These are phyloP conservation scores for Wilcoxina mikolae DNA, from an alignment of 495 filamentous ascomycete genomes.

Conservation along the genomic window DNA sequence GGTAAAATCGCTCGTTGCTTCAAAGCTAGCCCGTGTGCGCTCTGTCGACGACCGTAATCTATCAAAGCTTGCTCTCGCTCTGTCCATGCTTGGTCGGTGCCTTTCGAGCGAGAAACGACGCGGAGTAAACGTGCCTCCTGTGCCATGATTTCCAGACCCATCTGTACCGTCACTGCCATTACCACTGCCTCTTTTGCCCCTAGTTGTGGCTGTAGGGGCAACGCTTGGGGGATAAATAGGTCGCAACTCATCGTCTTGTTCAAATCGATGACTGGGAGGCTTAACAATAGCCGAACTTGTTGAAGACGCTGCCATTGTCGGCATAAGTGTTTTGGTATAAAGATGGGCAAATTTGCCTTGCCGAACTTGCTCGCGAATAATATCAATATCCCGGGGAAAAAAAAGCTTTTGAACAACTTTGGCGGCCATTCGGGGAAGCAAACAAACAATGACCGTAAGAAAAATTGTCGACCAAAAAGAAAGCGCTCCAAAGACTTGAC, in stretches of 20 bases:
- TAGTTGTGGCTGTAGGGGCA: slow-evolving; percentile 54
- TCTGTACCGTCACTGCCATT: slow-evolving; percentile 90
- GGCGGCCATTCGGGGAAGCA: slow-evolving; percentile 70
- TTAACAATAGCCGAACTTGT: slow-evolving; percentile 47
- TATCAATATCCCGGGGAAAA: slow-evolving; percentile 84
- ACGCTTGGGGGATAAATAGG: slow-evolving; percentile 86
- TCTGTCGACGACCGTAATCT: slow-evolving; percentile 63
- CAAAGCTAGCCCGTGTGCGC: slow-evolving; percentile 60
- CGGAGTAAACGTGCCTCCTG: slow-evolving; percentile 30
- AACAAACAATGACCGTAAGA: slow-evolving; percentile 57
- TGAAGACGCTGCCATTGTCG: slow-evolving; percentile 27
- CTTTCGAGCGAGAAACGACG: slow-evolving; percentile 49
- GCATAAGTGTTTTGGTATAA: slow-evolving; percentile 35
- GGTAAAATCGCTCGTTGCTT: slow-evolving; percentile 78
- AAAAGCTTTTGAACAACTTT: slow-evolving; percentile 87
- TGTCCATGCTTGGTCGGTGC: slow-evolving; percentile 30
- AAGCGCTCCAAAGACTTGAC: slow-evolving; percentile 62
- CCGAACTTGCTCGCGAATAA: slow-evolving; percentile 81
- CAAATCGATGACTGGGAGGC: slow-evolving; percentile 44
- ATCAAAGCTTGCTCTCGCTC: slow-evolving; percentile 58
- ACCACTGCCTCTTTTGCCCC: slow-evolving; percentile 55
- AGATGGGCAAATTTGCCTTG: slow-evolving; percentile 65
- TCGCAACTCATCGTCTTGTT: slow-evolving; percentile 61
- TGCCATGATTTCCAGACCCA: slow-evolving; percentile 51
- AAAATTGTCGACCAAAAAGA: slow-evolving; percentile 76